Percentiles rank a stretch among this genome's conserved stretches.
Evolutionary conservation across 2,329 filamentous ascomycete species (phyloP).

Genomic region (Microsporum ferrugineum): DNA sequence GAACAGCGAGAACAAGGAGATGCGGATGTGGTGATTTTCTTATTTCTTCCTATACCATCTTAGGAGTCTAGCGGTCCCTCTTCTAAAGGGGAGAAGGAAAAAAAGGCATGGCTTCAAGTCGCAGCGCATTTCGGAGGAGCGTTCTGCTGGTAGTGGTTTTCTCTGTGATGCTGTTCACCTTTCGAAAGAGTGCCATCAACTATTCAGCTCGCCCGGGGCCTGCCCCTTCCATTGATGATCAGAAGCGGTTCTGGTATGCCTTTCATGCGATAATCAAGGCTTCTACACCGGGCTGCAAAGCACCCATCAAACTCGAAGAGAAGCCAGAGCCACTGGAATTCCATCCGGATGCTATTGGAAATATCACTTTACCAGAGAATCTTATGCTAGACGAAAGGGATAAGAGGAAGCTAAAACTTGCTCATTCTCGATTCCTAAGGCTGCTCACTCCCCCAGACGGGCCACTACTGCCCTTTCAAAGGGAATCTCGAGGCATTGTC

Average conservation of each 20-base stretch:
- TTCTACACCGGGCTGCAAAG: slow-evolving; percentile 12
- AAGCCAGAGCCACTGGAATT: slow-evolving; percentile 13
- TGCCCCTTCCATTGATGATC: slow-evolving; percentile 5
- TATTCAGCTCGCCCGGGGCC: not conserved
- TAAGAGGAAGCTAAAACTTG: slow-evolving; percentile 11
- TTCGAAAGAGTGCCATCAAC: not conserved
- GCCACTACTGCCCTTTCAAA: slow-evolving; percentile 10
- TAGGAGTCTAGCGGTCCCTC: not conserved
- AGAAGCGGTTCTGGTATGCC: slow-evolving; percentile 13
- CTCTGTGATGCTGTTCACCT: not conserved
- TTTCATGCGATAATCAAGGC: slow-evolving; percentile 14
- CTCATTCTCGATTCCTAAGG: slow-evolving; percentile 11
- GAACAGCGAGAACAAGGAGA: not conserved
- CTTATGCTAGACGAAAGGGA: slow-evolving; percentile 12
- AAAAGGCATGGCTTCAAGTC: slow-evolving; percentile 6
- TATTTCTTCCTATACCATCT: not conserved
- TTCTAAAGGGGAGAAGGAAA: not conserved
- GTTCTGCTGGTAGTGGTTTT: slow-evolving; percentile 5
- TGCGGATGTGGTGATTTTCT: not conserved
- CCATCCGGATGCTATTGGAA: slow-evolving; percentile 12
- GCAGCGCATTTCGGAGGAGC: slow-evolving; percentile 9
- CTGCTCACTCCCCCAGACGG: slow-evolving; percentile 8
- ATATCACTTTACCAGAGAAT: slow-evolving; percentile 12
- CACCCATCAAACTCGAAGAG: slow-evolving; percentile 11
- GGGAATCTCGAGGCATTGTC: slow-evolving; percentile 12